Evolutionary conservation across 495 filamentous ascomycete species (phyloP).

Genomic region (Aspergillus sparsus): DNA sequence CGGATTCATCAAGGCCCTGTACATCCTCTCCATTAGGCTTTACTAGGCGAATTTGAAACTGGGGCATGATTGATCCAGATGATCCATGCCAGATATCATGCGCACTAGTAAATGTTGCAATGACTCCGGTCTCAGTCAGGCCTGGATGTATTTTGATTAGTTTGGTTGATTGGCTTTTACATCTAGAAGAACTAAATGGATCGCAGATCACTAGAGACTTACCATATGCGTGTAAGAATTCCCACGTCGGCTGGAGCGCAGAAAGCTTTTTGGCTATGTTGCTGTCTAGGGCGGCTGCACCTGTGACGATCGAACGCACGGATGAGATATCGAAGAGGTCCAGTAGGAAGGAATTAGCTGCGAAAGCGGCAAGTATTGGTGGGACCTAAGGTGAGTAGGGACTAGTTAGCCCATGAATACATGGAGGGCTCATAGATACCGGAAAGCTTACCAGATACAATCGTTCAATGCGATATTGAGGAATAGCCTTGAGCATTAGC

Average conservation of each 20-base stretch:
- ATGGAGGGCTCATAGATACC: background rate
- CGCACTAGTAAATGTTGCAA: conserved; percentile 9
- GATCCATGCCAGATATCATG: conserved; percentile 19
- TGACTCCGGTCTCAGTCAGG: conserved; percentile 18
- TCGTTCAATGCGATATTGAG: conserved; percentile 13
- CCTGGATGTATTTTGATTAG: background rate
- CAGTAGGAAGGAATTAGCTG: conserved; percentile 15
- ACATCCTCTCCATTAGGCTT: conserved; percentile 12
- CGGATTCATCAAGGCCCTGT: conserved; percentile 15
- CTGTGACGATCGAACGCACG: conserved; percentile 14
- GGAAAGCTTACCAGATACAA: conserved; percentile 14
- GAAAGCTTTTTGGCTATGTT: conserved; percentile 7
- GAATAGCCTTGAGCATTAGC: conserved; percentile 13
- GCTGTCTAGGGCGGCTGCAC: conserved; percentile 13
- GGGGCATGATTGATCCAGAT: conserved; percentile 11
- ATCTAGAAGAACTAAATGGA: no score
- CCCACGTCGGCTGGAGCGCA: conserved; percentile 11
- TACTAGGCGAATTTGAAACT: conserved; percentile 12
- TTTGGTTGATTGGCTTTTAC: no score
- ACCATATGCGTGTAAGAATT: conserved; percentile 16
- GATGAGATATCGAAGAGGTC: conserved; percentile 16
- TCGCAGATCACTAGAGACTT: background rate
- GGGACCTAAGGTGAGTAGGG: conserved; percentile 7
- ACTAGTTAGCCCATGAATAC: background rate
- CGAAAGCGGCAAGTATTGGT: conserved; percentile 16